Base-by-base conservation (phyloP, 2,329 filamentous ascomycete genomes). In the Talaromyces albobiverticillius region DNA sequence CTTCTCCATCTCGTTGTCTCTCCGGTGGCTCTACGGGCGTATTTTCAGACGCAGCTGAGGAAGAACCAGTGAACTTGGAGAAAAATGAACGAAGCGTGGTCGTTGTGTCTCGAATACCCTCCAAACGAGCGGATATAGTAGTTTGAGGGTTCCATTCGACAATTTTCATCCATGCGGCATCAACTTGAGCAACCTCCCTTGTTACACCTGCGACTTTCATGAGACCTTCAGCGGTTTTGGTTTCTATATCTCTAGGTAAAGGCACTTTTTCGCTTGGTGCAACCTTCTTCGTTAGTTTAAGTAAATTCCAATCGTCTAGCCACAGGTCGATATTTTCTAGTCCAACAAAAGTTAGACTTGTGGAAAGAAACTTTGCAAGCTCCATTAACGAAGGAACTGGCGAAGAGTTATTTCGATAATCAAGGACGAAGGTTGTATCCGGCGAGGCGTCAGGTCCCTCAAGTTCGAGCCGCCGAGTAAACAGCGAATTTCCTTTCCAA, bases 401-500 rank as follows among this genome's bases (percentile, higher is more conserved):
- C 0, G 91, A 93, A 0, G 89, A 92, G 26, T 83, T 83, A 68
- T 95, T 96, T 66, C 94, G 83, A 71, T 97, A 96, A 67, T 97
- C 92, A 45, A 99, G 80, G 45, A 96, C 86, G 67, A 99, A 99
- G n/a, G 87, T 88, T 2, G 95, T 99, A 63, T 93, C 83, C 29
- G 78, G 77, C 53, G 80, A 87, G 14, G 79, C 74, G 64, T 90
- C 81, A 22, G 83, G 82, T 43, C 83, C 78, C 1, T 88, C 85
- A 7, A 96, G 75, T 61, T 86, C 85, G 20, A 94, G 80, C 62
- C 90, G 89, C 63, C 92, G 88, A 22, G 95, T 99, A 69, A 96
- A 97, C 1, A 99, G 81, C 4, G 90, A 90, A 70, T 97, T 97
- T n/a, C 89, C 92, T 71, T 96, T 97, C 95, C 94, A 99, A 76